Evolutionary conservation across 225 moss, liverwort and hornwort species (phyloP), one percentile per base, ranked within the genome.

Genomic region (Marchantia polymorpha): DNA sequence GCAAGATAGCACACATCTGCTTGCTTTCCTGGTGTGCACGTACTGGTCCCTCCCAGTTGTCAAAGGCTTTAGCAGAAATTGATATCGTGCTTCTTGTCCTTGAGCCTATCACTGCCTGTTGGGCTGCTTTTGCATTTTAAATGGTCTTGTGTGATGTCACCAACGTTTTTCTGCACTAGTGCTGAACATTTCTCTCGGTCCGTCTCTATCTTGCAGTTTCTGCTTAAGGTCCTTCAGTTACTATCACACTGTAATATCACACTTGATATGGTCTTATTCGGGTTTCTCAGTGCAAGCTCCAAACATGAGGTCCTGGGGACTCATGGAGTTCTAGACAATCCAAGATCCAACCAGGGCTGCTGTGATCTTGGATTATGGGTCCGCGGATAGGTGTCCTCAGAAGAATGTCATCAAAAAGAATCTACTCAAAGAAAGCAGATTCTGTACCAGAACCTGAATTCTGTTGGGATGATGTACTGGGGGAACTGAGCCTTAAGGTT

Each of bases 201-300:
- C 46, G 64, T 72, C 51, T 72, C 63, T 77, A 78, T 78, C 66
- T 80, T 84, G 84, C 86, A 86, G 86, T 80, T 86, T 86, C 83
- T 86, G 80, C 77, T 78, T 86, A 83, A 86, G 86, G 80, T 86
- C 86, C 69, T 86, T 86, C 80, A 86, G 83, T 74, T 86, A 86
- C 69, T 83, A n/a, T n/a, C n/a, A n/a, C n/a, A n/a, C 86, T 69
- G 83, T 86, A 52, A 86, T 83, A 75, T 83, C 86, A 64, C 86
- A 86, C 81, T 77, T 86, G 78, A 86, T 86, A 83, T 86, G 86
- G 86, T 83, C 86, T 68, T 66, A 75, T n/a, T 56, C 77, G 61
- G 86, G 86, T 74, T 81, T 49, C 64, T 86, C 46, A 86, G 86
- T 83, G 86, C 86, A 68, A 80, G 66, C 47, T 52, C 81, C 74